A percentile compares a stretch with the other conserved stretches of the same genome.
phyloP scores from a whole-genome alignment of 371 early-diverging fungal genomes.

The Nematocida sp. region DNA sequence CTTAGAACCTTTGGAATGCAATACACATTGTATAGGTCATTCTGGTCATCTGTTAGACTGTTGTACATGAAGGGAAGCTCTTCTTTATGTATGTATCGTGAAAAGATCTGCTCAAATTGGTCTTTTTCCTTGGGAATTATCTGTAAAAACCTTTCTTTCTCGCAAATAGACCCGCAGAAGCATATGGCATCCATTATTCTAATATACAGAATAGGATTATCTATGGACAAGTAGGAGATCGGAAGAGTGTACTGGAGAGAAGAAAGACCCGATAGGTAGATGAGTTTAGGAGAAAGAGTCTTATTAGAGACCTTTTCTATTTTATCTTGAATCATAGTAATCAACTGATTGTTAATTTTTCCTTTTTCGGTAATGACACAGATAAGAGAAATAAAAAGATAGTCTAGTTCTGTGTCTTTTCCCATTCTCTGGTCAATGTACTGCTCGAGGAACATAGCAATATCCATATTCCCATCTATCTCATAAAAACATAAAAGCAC shows the following conservation, averaged over 20 bases:
- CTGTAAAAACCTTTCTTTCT: neutral
- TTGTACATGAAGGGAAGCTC: too few species aligned
- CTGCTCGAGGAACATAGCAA: neutral
- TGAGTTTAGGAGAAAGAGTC: slow-evolving; percentile 10
- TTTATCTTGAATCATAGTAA: neutral
- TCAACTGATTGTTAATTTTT: neutral
- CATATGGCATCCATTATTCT: slow-evolving; percentile 11
- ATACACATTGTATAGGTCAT: too few species aligned
- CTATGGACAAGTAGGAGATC: neutral
- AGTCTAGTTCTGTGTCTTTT: slow-evolving; percentile 13
- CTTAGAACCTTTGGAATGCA: too few species aligned
- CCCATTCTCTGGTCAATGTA: neutral
- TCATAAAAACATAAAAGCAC: neutral
- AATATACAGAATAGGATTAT: slow-evolving; percentile 4
- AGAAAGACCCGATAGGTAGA: neutral
- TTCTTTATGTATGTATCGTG: neutral
- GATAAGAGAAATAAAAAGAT: slow-evolving; percentile 2
- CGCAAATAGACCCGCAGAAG: neutral
- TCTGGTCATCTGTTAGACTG: too few species aligned
- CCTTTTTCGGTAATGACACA: neutral
- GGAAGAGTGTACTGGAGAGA: slow-evolving; percentile 6
- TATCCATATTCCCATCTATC: neutral
- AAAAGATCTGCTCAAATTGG: neutral
- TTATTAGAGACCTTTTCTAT: neutral
- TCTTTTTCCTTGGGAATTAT: neutral